Conservation (phyloP, 805 yeast genomes). For the Cyberlindnera veronae region DNA sequence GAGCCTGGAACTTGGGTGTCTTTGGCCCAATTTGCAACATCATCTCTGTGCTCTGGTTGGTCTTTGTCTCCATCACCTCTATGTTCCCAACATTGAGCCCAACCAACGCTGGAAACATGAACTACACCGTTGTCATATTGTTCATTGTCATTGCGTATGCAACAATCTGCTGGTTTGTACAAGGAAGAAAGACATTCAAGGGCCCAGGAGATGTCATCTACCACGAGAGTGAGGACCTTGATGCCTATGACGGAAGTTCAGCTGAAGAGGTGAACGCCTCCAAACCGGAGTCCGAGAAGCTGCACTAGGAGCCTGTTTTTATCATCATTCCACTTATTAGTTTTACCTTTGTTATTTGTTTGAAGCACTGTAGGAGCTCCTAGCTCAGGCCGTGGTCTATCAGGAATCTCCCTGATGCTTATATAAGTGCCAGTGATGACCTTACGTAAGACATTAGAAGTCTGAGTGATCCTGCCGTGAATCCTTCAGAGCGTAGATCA, state of each 20-base stretch:
- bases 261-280: conserved; percentile 3
- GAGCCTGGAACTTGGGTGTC: conserved; percentile 27
- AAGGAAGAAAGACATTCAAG: conserved; percentile 26
- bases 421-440: too few relatives aligned
- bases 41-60: conserved; percentile 22
- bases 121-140: conserved; percentile 27
- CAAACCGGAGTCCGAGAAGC: not conserved
- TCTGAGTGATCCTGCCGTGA: too few relatives aligned
- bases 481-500: too few relatives aligned
- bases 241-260: conserved; percentile 12
- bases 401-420: too few relatives aligned
- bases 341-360: too few relatives aligned
- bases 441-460: too few relatives aligned
- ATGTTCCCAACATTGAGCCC: conserved; percentile 27
- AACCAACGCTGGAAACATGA: conserved; percentile 26
- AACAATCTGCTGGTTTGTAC: conserved; percentile 24
- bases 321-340: too few relatives aligned
- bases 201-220: conserved; percentile 27
- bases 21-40: conserved; percentile 21
- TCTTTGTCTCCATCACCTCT: conserved; percentile 24
- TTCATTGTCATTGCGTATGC: conserved; percentile 25
- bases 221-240: conserved; percentile 6
- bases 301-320: too few relatives aligned
- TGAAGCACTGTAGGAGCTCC: too few relatives aligned
- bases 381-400: too few relatives aligned